These are phyloP conservation scores for Phallus indusiatus DNA, from an alignment of 768 basidiomycete species.

Conservation along the genomic window DNA sequence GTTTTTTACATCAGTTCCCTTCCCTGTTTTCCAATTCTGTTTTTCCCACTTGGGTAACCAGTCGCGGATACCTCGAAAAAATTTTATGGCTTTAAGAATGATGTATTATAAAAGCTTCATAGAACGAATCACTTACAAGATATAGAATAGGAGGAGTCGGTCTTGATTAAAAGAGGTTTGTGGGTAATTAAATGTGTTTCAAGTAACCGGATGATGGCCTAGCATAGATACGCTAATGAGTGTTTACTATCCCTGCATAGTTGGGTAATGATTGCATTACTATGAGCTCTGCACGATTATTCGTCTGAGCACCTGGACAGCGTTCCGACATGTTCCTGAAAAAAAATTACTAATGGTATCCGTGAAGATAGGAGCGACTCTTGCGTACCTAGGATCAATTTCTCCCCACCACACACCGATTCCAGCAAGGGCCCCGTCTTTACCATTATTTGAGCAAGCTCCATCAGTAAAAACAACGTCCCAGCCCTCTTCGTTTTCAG, in stretches of 20 bases:
- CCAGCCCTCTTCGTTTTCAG: conserved; percentile 21
- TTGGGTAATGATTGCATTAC: conserved; percentile 30
- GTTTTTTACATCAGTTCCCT: conserved; percentile 62
- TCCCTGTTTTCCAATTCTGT: conserved; percentile 39
- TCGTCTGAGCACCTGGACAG: conserved; percentile 76
- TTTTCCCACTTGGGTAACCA: conserved; percentile 65
- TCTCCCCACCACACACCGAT: conserved; percentile 86
- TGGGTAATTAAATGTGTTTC: conserved; percentile 56
- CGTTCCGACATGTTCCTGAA: conserved; percentile 66
- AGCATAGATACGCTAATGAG: not conserved
- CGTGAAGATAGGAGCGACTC: not conserved
- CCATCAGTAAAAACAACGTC: conserved; percentile 79
- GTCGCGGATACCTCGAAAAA: conserved; percentile 45
- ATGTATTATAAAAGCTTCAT: not conserved
- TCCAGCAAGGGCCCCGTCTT: conserved; percentile 57
- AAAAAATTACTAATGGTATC: not conserved
- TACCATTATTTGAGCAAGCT: conserved; percentile 77
- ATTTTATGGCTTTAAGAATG: not conserved
- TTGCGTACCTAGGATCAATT: conserved; percentile 47
- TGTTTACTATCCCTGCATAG: too few species aligned
- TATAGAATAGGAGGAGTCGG: conserved; percentile 81
- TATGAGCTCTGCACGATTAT: conserved; percentile 82
- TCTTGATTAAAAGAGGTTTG: conserved; percentile 60
- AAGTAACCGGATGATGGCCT: conserved; percentile 81
- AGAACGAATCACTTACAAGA: conserved; percentile 38